These are phyloP conservation scores for Penicillium canariense DNA, from an alignment of 495 filamentous ascomycete species.

Conservation along the genomic window DNA sequence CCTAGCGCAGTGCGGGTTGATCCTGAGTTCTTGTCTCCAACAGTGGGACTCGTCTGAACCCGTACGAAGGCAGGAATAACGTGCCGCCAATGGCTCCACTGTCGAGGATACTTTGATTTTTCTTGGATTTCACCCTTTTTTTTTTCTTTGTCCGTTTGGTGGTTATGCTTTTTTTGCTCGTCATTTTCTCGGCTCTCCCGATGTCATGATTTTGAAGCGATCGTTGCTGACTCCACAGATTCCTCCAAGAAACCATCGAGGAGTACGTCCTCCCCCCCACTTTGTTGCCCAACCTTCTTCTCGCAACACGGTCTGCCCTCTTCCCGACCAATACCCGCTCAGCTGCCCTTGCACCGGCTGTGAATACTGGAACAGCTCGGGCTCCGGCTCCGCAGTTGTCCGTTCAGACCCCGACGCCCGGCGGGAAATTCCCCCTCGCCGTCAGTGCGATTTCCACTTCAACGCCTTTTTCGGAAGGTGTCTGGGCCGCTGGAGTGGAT, in stretches of 20 bases:
- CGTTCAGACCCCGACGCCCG: conserved; percentile 27
- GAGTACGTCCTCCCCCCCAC: conserved; percentile 62
- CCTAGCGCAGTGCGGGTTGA: conserved; percentile 4
- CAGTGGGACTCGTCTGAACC: conserved; percentile 6
- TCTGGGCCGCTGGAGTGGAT: not conserved
- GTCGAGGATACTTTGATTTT: conserved; percentile 8
- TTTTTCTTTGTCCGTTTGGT: conserved; percentile 1
- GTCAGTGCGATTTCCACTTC: conserved; percentile 1
- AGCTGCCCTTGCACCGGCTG: conserved; percentile 18
- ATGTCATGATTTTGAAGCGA: conserved; percentile 24
- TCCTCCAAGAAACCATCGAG: conserved; percentile 69
- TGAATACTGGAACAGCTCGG: conserved; percentile 21
- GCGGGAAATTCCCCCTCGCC: conserved; percentile 12
- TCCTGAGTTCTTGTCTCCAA: conserved; percentile 7
- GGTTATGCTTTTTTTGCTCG: conserved; percentile 13
- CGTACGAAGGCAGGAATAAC: conserved; percentile 11
- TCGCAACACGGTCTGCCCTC: conserved; percentile 64
- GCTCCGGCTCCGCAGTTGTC: conserved; percentile 29
- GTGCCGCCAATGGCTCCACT: conserved; percentile 23
- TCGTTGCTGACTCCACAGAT: conserved; percentile 51
- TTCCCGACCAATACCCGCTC: conserved; percentile 74
- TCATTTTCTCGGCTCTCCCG: conserved; percentile 9
- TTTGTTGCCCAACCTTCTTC: conserved; percentile 71
- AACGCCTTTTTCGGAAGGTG: conserved; percentile 6
- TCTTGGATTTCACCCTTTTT: conserved; percentile 1